Percentiles rank a stretch among this genome's conserved stretches.
Conservation (phyloP, 2,329 filamentous ascomycete genomes). For the Sporothrix variecibatus region DNA sequence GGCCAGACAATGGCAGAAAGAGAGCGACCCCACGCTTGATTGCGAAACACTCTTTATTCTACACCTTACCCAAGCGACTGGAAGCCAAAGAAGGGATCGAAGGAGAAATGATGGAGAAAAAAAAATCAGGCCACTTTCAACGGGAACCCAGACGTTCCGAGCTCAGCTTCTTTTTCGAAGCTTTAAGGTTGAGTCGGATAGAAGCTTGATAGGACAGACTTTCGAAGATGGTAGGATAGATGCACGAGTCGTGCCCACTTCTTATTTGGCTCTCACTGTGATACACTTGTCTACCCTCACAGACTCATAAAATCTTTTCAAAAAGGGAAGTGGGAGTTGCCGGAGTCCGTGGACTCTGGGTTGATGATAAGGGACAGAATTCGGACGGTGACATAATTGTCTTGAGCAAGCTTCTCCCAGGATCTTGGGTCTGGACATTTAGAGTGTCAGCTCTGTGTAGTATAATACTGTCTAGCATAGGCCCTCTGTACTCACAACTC, state of each 20-base stretch:
- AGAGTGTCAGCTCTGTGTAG: background rate
- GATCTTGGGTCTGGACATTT: background rate
- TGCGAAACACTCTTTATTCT: background rate
- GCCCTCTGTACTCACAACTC: background rate
- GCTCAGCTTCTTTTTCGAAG: background rate
- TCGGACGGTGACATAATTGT: background rate
- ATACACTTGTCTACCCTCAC: background rate
- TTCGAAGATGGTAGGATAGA: background rate
- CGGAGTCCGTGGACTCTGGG: background rate
- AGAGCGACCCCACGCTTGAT: background rate
- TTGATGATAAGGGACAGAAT: background rate
- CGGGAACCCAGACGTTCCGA: background rate
- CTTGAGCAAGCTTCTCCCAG: background rate
- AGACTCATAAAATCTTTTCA: background rate
- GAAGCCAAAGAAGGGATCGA: background rate
- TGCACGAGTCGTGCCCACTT: background rate
- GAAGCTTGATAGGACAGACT: background rate
- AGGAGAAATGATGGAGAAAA: background rate
- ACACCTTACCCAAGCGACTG: background rate
- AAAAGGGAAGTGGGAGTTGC: background rate
- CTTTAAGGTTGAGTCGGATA: background rate
- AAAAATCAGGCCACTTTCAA: constrained; percentile 21
- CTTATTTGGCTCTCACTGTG: background rate
- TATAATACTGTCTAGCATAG: background rate
- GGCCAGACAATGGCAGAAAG: background rate